Percentiles rank a stretch among this genome's conserved stretches.
Evolutionary conservation across 1,284 basidiomycete genomes (phyloP).

Genomic region (Ganoderma multipileum): DNA sequence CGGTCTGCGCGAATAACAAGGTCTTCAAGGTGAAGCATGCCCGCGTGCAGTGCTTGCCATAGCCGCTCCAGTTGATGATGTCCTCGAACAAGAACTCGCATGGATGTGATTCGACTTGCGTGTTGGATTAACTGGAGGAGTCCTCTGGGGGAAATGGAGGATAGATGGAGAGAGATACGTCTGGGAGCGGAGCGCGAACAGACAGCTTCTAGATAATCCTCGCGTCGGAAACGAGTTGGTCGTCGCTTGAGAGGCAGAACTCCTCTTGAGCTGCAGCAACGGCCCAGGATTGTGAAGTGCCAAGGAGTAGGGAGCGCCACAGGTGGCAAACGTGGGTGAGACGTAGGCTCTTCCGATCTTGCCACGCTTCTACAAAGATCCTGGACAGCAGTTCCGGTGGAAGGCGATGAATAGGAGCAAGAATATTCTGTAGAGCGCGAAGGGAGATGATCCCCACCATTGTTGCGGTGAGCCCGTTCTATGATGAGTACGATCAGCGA

Average conservation of each 20-base stretch:
- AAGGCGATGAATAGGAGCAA: background rate
- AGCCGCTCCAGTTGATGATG: background rate
- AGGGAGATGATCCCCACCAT: background rate
- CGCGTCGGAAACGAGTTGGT: background rate
- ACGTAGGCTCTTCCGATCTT: background rate
- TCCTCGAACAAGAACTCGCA: background rate
- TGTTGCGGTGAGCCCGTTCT: background rate
- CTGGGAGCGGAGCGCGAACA: background rate
- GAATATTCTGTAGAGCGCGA: background rate
- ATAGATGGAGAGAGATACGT: background rate
- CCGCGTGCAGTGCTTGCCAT: background rate
- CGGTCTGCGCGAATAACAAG: background rate
- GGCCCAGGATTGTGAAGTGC: background rate
- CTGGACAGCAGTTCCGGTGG: background rate
- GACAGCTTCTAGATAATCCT: background rate
- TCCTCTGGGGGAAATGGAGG: background rate
- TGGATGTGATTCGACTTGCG: background rate
- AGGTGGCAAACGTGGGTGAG: background rate
- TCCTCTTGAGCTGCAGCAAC: background rate
- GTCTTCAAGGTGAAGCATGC: background rate
- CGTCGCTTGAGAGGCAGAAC: background rate
- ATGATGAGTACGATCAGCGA: too few species aligned
- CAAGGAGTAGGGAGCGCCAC: background rate
- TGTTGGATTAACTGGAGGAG: background rate
- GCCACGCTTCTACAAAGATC: background rate